Evolutionary conservation across 805 yeast species (phyloP).

Genomic region (Lachancea fermentati): DNA sequence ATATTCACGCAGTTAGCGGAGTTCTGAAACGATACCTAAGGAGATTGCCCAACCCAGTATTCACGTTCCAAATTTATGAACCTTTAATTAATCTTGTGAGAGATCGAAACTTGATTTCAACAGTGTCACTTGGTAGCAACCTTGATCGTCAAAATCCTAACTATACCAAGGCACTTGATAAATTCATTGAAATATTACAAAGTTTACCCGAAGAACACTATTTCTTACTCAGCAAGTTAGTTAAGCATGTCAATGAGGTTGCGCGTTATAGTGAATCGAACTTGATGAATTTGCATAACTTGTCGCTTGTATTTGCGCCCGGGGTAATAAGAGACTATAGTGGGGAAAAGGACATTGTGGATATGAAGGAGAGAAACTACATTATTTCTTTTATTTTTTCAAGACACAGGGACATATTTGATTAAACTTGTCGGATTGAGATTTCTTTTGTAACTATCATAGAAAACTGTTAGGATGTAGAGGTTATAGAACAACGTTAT

Average conservation of each 20-base stretch:
- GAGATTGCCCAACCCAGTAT: constrained; percentile 77
- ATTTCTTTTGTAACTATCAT: background rate
- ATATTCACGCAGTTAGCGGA: constrained; percentile 81
- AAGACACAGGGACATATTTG: constrained; percentile 33
- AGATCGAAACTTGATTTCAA: constrained; percentile 19
- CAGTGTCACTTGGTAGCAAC: constrained; percentile 20
- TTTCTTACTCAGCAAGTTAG: constrained; percentile 47
- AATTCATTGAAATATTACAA: constrained; percentile 41
- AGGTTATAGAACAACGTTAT: background rate
- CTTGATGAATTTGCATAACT: constrained; percentile 76
- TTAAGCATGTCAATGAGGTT: constrained; percentile 61
- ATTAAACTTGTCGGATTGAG: background rate
- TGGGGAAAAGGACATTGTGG: constrained; percentile 77
- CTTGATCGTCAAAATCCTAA: constrained; percentile 2
- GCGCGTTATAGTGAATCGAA: constrained; percentile 49
- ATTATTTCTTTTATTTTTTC: constrained; percentile 67
- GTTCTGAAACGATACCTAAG: constrained; percentile 84
- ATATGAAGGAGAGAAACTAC: constrained; percentile 75
- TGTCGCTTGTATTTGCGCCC: constrained; percentile 93
- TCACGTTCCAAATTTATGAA: constrained; percentile 65
- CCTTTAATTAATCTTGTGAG: constrained; percentile 53
- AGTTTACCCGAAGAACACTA: constrained; percentile 65
- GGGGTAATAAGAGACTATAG: constrained; percentile 74
- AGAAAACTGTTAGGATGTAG: background rate
- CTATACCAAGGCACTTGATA: constrained; percentile 26